Evolutionary conservation across 2,329 filamentous ascomycete genomes (phyloP), one percentile per base, ranked within the genome.

Genomic region (Colletotrichum musae): DNA sequence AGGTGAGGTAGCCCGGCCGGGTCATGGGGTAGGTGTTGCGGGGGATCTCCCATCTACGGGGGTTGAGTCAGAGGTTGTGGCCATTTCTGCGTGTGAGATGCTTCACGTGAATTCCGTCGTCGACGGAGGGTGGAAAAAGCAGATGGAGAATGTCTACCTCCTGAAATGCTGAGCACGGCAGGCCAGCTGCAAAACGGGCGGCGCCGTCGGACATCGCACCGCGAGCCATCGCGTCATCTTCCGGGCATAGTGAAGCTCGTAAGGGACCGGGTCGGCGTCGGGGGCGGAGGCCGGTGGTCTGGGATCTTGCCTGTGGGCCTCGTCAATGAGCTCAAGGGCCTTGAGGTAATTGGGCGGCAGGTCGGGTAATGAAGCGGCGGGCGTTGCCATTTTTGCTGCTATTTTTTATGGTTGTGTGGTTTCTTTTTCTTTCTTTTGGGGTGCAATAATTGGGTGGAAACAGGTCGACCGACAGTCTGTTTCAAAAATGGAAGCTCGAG

Each of bases 81-180:
- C 10, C 32, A 36, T 36, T 59, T 18, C 41, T 50, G 36, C 36
- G 36, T 45, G 36, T 45, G 10, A 28, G 43, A 10, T 70, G 51
- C 32, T 41, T 15, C 18, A 32, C 58, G 54, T 48, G 45, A 24
- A 7, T 10, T 62, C 39, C 32, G 32, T 36, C 32, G 32, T 10
- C 32, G 32, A 16, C n/a, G 43, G 16, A 47, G 5, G 50, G 53
- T 24, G 68, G 32, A 10, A 52, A 12, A 12, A 39, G 28, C 5
- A 47, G 47, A 32, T 50, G 50, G 60, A 70, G 39, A n/a, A 10
- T 48, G n/a, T 48, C 52, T 72, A 87, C 81, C 93, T 90, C 61
- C 91, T 88, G 75, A 97, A 93, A 80, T 97, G 94, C 79, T 97
- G 94, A 12, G 93, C 94, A 72, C 93, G 91, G 73, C 94, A 92